These are phyloP conservation scores for Plasmodium sp. DNA, from an alignment of 169 alveolate genomes.

Conservation along the genomic window DNA sequence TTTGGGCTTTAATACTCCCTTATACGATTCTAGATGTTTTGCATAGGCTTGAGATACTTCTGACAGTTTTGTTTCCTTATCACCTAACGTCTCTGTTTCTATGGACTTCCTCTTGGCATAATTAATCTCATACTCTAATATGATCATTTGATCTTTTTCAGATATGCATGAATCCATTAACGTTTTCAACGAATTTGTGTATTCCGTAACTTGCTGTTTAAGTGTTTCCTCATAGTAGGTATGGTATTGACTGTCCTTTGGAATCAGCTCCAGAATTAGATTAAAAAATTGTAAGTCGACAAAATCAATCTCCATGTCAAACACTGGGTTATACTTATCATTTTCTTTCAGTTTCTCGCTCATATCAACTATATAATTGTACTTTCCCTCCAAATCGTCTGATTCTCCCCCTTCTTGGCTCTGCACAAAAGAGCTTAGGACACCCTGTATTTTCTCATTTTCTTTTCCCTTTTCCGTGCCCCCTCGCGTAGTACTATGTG, in stretches of 20 bases:
- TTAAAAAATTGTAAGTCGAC: not conserved
- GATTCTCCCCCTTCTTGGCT: not conserved
- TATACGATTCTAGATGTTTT: not conserved
- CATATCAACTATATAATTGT: not conserved
- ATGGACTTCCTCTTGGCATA: not conserved
- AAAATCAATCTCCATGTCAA: slow-evolving; percentile 12
- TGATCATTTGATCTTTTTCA: not conserved
- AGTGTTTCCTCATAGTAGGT: not conserved
- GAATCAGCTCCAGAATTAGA: not conserved
- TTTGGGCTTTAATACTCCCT: not conserved
- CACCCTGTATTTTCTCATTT: not conserved
- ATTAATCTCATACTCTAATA: not conserved
- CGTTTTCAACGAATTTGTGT: not conserved
- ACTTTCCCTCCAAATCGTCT: not conserved
- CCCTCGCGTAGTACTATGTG: not conserved
- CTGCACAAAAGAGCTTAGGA: not conserved
- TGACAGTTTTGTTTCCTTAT: not conserved
- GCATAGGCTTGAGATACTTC: not conserved
- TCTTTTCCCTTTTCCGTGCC: not conserved
- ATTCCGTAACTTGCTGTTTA: not conserved
- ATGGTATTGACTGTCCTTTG: not conserved
- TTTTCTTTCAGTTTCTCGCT: not conserved
- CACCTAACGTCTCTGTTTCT: not conserved
- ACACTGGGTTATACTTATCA: not conserved
- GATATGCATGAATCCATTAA: not conserved